These are phyloP conservation scores for Corynespora cassiicola DNA, from an alignment of 2,329 filamentous ascomycete species.

Conservation along the genomic window DNA sequence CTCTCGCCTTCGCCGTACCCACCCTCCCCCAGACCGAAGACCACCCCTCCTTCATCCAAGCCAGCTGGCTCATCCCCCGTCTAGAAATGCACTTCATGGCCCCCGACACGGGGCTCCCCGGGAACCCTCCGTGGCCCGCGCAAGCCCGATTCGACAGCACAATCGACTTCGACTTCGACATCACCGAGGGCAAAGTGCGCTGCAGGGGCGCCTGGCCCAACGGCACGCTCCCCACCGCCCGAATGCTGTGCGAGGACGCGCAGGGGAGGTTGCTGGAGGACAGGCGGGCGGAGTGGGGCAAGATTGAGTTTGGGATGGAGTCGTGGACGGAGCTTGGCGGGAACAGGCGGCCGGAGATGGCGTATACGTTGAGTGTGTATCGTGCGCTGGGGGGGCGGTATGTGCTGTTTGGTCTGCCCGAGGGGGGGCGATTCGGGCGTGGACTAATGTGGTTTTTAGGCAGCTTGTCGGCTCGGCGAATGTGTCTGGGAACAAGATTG, in stretches of 20 bases:
- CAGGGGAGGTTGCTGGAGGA: no score
- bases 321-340: conserved; percentile 1
- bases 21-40: no score
- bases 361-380: conserved; percentile 11
- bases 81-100: conserved; percentile 38
- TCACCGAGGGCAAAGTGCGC: conserved; percentile 10
- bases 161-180: conserved; percentile 27
- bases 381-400: not conserved
- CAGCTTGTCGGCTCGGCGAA: no score
- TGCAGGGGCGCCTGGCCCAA: conserved; percentile 19
- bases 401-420: not conserved
- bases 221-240: conserved; percentile 14
- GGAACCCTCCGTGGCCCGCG: conserved; percentile 25
- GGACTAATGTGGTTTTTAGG: no score
- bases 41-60: no score
- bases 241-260: not conserved
- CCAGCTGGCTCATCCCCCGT: conserved; percentile 28
- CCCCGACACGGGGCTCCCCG: conserved; percentile 24
- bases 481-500: conserved; percentile 22
- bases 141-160: conserved; percentile 24
- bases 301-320: conserved; percentile 9
- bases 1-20: no score
- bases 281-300: not conserved
- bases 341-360: conserved; percentile 12
- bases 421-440: no score